Conservation (phyloP, 1,284 basidiomycete genomes). For the Marasmius tenuissimus region DNA sequence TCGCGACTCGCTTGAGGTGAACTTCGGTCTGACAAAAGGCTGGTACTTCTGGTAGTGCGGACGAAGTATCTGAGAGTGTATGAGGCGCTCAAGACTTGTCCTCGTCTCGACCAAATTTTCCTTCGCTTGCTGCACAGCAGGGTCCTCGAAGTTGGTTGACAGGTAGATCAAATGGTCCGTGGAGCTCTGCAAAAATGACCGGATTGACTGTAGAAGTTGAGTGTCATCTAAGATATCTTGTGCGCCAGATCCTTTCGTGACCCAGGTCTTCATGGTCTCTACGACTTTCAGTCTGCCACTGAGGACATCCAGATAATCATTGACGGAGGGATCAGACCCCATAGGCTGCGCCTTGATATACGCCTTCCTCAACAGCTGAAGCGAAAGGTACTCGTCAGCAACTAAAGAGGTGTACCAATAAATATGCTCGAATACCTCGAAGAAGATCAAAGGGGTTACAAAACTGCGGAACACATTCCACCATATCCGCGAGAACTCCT, state of each 20-base stretch:
- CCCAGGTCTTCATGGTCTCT: conserved; percentile 67
- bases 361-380: conserved; percentile 70
- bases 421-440: conserved; percentile 61
- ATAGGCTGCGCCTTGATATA: conserved; percentile 52
- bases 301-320: conserved; percentile 41
- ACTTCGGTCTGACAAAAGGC: conserved; percentile 21
- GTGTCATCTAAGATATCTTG: conserved; percentile 74
- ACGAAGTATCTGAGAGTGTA: conserved; percentile 60
- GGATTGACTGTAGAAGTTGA: conserved; percentile 57
- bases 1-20: conserved; percentile 25
- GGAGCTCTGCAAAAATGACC: conserved; percentile 54
- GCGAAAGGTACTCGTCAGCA: conserved; percentile 11
- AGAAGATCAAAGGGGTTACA: conserved; percentile 74
- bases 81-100: conserved; percentile 42
- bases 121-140: conserved; percentile 46
- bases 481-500: conserved; percentile 73
- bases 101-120: conserved; percentile 44
- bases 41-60: conserved; percentile 43
- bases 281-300: conserved; percentile 59
- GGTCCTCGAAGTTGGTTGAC: conserved; percentile 35
- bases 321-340: conserved; percentile 34
- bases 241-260: conserved; percentile 66
- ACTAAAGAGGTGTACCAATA: not conserved
- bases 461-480: conserved; percentile 81
- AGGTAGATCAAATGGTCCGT: conserved; percentile 46